Conservation (phyloP, 495 filamentous ascomycete genomes). For the Penicillium silybi region DNA sequence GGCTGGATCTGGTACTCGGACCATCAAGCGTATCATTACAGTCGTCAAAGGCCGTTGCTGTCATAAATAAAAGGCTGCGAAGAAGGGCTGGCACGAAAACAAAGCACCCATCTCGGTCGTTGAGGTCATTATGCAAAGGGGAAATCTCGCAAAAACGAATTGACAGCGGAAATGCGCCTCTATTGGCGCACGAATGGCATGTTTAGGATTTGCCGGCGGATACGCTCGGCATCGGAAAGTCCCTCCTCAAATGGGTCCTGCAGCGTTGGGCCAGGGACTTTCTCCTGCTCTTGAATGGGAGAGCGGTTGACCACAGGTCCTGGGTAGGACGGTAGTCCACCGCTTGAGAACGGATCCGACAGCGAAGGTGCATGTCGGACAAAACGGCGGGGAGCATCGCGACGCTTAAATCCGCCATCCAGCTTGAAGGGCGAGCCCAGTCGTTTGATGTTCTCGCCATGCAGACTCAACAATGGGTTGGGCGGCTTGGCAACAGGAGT, state of each 20-base stretch:
- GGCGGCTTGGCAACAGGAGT: slow-evolving; percentile 22
- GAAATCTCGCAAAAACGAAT: slow-evolving; percentile 21
- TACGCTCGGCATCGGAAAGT: slow-evolving; percentile 46
- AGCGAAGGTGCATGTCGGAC: slow-evolving; percentile 38
- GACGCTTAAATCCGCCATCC: slow-evolving; percentile 27
- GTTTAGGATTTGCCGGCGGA: slow-evolving; percentile 44
- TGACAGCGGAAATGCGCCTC: slow-evolving; percentile 10
- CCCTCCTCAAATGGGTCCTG: slow-evolving; percentile 39
- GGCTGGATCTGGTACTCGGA: slow-evolving; percentile 3
- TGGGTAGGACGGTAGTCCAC: slow-evolving; percentile 17
- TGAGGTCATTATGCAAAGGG: slow-evolving; percentile 29
- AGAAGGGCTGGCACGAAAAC: slow-evolving; percentile 6
- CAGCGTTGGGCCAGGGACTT: slow-evolving; percentile 18
- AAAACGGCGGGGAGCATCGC: slow-evolving; percentile 23
- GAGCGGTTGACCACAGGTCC: slow-evolving; percentile 6
- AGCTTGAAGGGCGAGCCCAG: slow-evolving; percentile 52
- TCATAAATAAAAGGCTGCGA: slow-evolving; percentile 27
- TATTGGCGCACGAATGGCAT: slow-evolving; percentile 36
- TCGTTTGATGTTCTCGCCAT: slow-evolving; percentile 41
- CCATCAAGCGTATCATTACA: slow-evolving; percentile 32
- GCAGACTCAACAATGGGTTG: slow-evolving; percentile 29
- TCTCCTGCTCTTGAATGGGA: slow-evolving; percentile 16
- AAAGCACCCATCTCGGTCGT: slow-evolving; percentile 21
- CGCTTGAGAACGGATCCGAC: slow-evolving; percentile 40
- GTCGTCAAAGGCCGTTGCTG: slow-evolving; percentile 40